phyloP scores from a whole-genome alignment of 75 land plant species.

The Pseudotsuga menziesii region DNA sequence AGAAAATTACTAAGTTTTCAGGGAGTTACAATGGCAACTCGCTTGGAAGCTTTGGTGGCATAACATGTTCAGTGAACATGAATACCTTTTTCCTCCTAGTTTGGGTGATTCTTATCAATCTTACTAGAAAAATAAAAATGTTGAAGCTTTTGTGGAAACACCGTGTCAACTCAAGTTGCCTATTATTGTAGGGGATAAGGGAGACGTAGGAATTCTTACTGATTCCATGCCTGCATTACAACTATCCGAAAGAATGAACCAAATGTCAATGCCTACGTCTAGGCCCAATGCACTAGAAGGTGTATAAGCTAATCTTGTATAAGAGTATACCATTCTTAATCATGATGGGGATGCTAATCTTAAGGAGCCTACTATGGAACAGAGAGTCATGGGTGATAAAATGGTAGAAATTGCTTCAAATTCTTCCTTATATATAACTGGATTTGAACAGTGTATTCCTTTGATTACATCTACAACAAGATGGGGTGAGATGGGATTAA shows the following conservation, averaged over 20 bases:
- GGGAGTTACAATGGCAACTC: neutral
- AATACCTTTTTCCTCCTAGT: neutral
- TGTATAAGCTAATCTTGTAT: neutral
- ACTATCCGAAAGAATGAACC: neutral
- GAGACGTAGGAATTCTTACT: neutral
- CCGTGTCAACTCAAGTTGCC: neutral
- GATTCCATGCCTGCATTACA: neutral
- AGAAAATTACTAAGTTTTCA: neutral
- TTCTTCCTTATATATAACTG: neutral
- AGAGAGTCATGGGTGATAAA: neutral
- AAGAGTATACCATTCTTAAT: neutral
- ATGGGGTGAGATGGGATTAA: slow-evolving; percentile 6
- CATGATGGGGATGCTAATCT: slow-evolving; percentile 1
- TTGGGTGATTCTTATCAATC: slow-evolving; percentile 3
- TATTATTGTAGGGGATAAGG: neutral
- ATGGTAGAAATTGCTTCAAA: slow-evolving; percentile 4
- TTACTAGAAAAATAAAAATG: neutral
- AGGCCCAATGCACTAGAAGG: neutral
- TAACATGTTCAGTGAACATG: neutral
- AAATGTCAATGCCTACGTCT: neutral
- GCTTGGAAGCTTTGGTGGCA: slow-evolving; percentile 4
- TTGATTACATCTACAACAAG: neutral
- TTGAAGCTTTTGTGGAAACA: neutral
- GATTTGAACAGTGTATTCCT: neutral
- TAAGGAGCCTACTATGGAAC: neutral